Conservation (phyloP, 257 asterid genomes). For the Solanum infundibuliforme region DNA sequence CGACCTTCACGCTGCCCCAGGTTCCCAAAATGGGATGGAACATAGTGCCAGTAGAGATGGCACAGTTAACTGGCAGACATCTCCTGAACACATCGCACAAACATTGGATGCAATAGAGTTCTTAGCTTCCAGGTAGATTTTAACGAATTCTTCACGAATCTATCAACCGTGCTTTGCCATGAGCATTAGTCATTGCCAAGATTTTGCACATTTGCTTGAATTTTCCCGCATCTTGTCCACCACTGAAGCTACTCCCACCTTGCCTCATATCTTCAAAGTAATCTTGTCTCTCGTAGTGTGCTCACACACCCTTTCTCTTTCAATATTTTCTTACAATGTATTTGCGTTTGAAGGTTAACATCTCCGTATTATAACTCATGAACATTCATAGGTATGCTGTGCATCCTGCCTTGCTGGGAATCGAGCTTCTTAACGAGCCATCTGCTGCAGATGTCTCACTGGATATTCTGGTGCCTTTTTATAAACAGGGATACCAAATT, state of each 20-base stretch:
- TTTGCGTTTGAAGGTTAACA: too few relatives aligned
- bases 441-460: constrained; percentile 46
- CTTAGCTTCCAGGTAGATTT: constrained; percentile 58
- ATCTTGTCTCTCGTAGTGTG: background rate
- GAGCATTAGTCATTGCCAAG: background rate
- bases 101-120: constrained; percentile 53
- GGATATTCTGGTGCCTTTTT: constrained; percentile 50
- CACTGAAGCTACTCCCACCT: background rate
- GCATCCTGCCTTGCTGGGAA: constrained; percentile 70
- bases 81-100: constrained; percentile 33
- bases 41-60: constrained; percentile 89
- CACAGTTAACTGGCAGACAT: constrained; percentile 59
- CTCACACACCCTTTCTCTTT: background rate
- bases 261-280: background rate
- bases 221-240: background rate
- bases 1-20: constrained; percentile 87
- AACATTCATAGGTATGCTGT: constrained; percentile 40
- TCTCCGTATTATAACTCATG: background rate
- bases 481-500: constrained; percentile 51
- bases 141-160: background rate
- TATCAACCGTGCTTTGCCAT: background rate
- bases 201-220: background rate
- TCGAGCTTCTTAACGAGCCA: constrained; percentile 81
- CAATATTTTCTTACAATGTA: background rate
- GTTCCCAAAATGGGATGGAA: constrained; percentile 83